Base-by-base conservation (phyloP, 2,329 filamentous ascomycete species). In the Didymella sp. region DNA sequence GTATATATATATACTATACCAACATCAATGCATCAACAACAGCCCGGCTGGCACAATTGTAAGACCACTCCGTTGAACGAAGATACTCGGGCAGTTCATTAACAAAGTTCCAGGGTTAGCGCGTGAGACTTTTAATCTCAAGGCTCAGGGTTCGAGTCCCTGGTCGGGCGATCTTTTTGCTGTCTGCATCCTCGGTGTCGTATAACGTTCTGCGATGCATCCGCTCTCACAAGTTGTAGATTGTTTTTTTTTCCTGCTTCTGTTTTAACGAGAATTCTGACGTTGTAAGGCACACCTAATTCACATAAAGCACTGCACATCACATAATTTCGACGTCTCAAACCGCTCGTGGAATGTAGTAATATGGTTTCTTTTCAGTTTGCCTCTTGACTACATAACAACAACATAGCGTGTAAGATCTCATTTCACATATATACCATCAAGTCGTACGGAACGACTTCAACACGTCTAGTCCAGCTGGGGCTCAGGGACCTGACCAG, bases 401-500 rank as follows among this genome's bases (percentile, higher is more conserved):
- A 51, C 25, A n/a, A 21, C 43, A 48, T 52, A 30, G 43, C 38
- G 31, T 37, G 22, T 52, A 40, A 57, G 24, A 19, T 44, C 31
- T 49, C 48, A 21, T 52, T 52, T 52, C 49, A 27, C 48, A 33
- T 56, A 57, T 57, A 48, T 27, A 52, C 38, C 30, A n/a, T 51
- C 38, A 35, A 22, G 17, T 27, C 28, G 7, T 22, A 35, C 13
- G 12, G n/a, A n/a, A 15, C 21, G 12, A 7, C 21, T 31, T 19
- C 45, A 50, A 30, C 7, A 24, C 15, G 2, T 40, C 31, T 43
- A 59, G 21, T 56, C 43, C 48, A 58, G 45, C 52, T 68, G 58
- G 15, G 67, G 66, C 40, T 62, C 54, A 6, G 51, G 59, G 2
- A 75, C 69, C 70, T 83, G 81, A 1, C 90, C 89, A 1, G 94